phyloP scores from a whole-genome alignment of 805 yeast genomes.

The Nakazawaea populi region DNA sequence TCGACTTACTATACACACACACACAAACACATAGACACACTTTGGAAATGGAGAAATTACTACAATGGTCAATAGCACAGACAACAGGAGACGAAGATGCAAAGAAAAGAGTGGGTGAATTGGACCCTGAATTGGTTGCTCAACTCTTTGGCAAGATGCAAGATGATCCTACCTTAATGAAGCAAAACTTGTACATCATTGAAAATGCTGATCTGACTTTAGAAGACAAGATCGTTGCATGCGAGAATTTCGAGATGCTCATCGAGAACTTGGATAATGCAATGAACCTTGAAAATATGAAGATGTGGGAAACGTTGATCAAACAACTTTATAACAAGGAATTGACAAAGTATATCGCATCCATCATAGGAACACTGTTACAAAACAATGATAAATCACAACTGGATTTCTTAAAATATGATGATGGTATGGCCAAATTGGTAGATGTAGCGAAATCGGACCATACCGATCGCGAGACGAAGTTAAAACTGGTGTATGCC shows the following conservation, averaged over 20 bases:
- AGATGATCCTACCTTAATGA: slow-evolving; percentile 89
- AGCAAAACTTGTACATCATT: slow-evolving; percentile 60
- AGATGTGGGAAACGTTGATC: slow-evolving; percentile 74
- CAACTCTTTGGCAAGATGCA: slow-evolving; percentile 66
- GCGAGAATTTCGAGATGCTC: slow-evolving; percentile 90
- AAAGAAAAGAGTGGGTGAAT: slow-evolving; percentile 52
- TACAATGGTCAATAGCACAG: slow-evolving; percentile 88
- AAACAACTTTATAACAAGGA: slow-evolving; percentile 29
- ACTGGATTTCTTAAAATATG: slow-evolving; percentile 50
- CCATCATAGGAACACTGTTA: slow-evolving; percentile 83
- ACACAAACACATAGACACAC: not conserved
- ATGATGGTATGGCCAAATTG: slow-evolving; percentile 35
- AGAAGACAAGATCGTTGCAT: slow-evolving; percentile 66
- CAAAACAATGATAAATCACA: slow-evolving; percentile 85
- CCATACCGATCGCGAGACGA: slow-evolving; percentile 24
- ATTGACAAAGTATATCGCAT: slow-evolving; percentile 55
- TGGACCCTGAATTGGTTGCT: slow-evolving; percentile 74
- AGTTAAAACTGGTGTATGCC: slow-evolving; percentile 71
- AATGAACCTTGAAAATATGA: slow-evolving; percentile 78
- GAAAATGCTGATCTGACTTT: slow-evolving; percentile 49
- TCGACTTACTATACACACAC: not conserved
- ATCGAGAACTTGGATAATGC: slow-evolving; percentile 94
- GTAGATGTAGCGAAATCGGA: slow-evolving; percentile 26
- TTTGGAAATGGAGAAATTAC: slow-evolving; percentile 70
- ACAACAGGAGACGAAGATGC: slow-evolving; percentile 70